Evolutionary conservation across 2,329 filamentous ascomycete genomes (phyloP).

Genomic region (Colletotrichum sp.): DNA sequence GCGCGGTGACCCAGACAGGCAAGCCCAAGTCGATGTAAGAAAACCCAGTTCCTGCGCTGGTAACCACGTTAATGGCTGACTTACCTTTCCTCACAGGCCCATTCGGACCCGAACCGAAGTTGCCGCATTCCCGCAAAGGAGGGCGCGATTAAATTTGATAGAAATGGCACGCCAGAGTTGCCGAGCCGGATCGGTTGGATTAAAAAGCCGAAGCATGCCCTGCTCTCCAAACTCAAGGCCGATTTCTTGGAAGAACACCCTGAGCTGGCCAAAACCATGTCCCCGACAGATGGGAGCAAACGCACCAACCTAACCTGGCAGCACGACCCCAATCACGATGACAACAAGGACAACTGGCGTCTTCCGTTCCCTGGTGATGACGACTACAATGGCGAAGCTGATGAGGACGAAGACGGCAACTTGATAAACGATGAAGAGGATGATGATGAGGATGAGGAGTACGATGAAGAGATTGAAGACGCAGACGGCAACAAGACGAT

Average conservation of each 20-base stretch:
- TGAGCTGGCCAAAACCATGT: constrained; percentile 31
- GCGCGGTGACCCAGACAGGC: not conserved
- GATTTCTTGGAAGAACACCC: constrained; percentile 28
- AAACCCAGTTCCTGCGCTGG: not conserved
- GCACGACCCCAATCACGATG: constrained; percentile 34
- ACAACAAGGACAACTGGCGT: constrained; percentile 23
- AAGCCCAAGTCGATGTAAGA: constrained; percentile 15
- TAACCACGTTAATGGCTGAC: not conserved
- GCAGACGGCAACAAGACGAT: not conserved
- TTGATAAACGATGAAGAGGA: constrained; percentile 25
- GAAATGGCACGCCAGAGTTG: constrained; percentile 11
- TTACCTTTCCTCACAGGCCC: not conserved
- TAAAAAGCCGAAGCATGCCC: constrained; percentile 7
- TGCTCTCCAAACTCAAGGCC: constrained; percentile 24
- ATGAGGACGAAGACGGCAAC: constrained; percentile 17
- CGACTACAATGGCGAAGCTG: not conserved
- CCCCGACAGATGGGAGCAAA: constrained; percentile 23
- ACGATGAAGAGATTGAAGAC: not conserved
- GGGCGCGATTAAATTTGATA: not conserved
- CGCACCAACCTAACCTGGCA: constrained; percentile 26
- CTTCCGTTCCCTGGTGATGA: not conserved
- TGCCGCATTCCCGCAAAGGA: constrained; percentile 5
- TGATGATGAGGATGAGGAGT: constrained; percentile 19
- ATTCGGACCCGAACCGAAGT: constrained; percentile 15
- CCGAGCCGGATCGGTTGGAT: constrained; percentile 39